Evolutionary conservation across 495 filamentous ascomycete species (phyloP).

Genomic region (Saxophila tyrrhenica): DNA sequence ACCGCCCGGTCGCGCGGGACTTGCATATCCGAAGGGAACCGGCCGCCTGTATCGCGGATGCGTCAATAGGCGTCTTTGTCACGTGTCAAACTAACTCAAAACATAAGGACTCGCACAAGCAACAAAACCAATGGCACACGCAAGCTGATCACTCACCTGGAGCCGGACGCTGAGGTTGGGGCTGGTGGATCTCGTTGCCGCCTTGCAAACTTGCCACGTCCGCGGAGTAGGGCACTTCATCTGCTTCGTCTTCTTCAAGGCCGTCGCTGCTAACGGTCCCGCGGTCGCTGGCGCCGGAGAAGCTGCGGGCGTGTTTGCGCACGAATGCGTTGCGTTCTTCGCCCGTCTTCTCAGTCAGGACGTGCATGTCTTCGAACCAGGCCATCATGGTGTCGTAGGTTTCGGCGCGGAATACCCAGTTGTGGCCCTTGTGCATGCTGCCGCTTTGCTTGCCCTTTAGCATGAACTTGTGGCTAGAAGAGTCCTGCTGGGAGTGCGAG

Average conservation of each 20-base stretch:
- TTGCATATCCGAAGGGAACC: conserved; percentile 79
- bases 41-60: conserved; percentile 31
- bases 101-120: conserved; percentile 4
- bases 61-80: background rate
- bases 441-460: conserved; percentile 93
- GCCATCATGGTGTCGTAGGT: conserved; percentile 93
- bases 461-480: conserved; percentile 94
- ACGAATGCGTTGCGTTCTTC: conserved; percentile 84
- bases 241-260: conserved; percentile 81
- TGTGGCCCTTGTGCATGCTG: conserved; percentile 84
- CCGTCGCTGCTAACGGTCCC: conserved; percentile 62
- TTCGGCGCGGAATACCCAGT: conserved; percentile 95
- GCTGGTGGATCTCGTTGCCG: conserved; percentile 12
- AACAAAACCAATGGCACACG: background rate
- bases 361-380: conserved; percentile 89
- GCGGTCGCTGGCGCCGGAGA: conserved; percentile 56
- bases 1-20: conserved; percentile 45
- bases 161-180: conserved; percentile 47
- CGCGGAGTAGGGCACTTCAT: conserved; percentile 38
- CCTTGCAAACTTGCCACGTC: conserved; percentile 26
- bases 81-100: background rate
- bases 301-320: conserved; percentile 59
- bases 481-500: conserved; percentile 72
- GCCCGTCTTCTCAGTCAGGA: conserved; percentile 74
- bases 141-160: conserved; percentile 45